Conservation (phyloP, 805 yeast species). For the Teunomyces lycoperdinae region DNA sequence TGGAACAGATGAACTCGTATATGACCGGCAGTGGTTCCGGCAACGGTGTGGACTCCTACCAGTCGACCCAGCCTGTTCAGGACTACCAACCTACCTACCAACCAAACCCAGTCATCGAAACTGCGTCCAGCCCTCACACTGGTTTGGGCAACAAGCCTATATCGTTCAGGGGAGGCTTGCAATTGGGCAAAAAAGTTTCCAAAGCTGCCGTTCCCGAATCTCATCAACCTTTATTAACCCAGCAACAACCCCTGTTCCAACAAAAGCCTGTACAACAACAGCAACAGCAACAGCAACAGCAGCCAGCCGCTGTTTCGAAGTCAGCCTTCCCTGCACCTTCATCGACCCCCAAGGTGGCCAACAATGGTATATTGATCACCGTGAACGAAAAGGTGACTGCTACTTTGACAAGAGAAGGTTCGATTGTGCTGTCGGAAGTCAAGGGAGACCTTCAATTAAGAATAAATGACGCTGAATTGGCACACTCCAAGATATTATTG, state of each 20-base stretch:
- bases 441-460: slow-evolving; percentile 91
- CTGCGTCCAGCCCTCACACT: slow-evolving; percentile 15
- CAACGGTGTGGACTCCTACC: slow-evolving; percentile 15
- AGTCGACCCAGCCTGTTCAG: slow-evolving; percentile 13
- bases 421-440: slow-evolving; percentile 63
- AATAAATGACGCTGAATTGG: slow-evolving; percentile 70
- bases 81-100: slow-evolving; percentile 30
- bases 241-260: slow-evolving; percentile 34
- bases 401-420: slow-evolving; percentile 81
- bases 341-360: slow-evolving; percentile 32
- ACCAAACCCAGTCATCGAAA: slow-evolving; percentile 23
- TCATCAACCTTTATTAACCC: slow-evolving; percentile 28
- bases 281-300: slow-evolving; percentile 8
- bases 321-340: slow-evolving; percentile 21
- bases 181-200: slow-evolving; percentile 60
- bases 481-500: slow-evolving; percentile 63
- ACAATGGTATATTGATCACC: slow-evolving; percentile 77
- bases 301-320: slow-evolving; percentile 17
- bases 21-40: slow-evolving; percentile 15
- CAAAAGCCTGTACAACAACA: slow-evolving; percentile 23
- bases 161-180: slow-evolving; percentile 68
- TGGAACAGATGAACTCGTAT: slow-evolving; percentile 42
- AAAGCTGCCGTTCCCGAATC: slow-evolving; percentile 24
- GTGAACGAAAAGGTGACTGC: slow-evolving; percentile 77
- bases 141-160: slow-evolving; percentile 6